Evolutionary conservation across 495 filamentous ascomycete genomes (phyloP).

Genomic region (Durotheca rogersii): DNA sequence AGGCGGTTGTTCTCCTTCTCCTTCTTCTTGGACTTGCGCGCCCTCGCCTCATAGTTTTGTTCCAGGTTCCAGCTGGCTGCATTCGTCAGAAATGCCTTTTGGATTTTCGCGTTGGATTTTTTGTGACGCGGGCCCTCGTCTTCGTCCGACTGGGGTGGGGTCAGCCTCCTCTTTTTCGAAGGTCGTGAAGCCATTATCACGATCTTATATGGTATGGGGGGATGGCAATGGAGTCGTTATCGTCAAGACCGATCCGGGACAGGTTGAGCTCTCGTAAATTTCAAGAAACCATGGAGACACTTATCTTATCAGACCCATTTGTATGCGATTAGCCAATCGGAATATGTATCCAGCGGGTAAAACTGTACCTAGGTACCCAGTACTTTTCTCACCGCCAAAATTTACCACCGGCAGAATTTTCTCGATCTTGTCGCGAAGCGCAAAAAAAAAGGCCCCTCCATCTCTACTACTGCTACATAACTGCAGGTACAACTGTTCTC

Average conservation of each 20-base stretch:
- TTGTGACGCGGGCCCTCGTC: constrained; percentile 28
- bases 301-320: too few relatives aligned
- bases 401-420: constrained; percentile 33
- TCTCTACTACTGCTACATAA: constrained; percentile 4
- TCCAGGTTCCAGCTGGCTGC: constrained; percentile 77
- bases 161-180: constrained; percentile 48
- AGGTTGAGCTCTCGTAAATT: too few relatives aligned
- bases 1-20: constrained; percentile 70
- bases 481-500: background rate
- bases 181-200: constrained; percentile 46
- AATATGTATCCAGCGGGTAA: too few relatives aligned
- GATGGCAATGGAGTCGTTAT: too few relatives aligned
- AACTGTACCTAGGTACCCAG: constrained; percentile 1
- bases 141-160: constrained; percentile 40
- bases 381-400: constrained; percentile 27
- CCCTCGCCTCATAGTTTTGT: constrained; percentile 81
- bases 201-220: too few relatives aligned
- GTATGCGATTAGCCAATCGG: constrained; percentile 31
- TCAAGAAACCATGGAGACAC: too few relatives aligned
- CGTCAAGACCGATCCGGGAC: too few relatives aligned
- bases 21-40: constrained; percentile 71
- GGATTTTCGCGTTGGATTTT: constrained; percentile 35
- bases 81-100: constrained; percentile 49
- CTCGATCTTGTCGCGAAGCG: constrained; percentile 23
- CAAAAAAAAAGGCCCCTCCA: constrained; percentile 16